These are phyloP conservation scores for Ajuga chamaepitys DNA, from an alignment of 257 asterid species.

Conservation along the genomic window DNA sequence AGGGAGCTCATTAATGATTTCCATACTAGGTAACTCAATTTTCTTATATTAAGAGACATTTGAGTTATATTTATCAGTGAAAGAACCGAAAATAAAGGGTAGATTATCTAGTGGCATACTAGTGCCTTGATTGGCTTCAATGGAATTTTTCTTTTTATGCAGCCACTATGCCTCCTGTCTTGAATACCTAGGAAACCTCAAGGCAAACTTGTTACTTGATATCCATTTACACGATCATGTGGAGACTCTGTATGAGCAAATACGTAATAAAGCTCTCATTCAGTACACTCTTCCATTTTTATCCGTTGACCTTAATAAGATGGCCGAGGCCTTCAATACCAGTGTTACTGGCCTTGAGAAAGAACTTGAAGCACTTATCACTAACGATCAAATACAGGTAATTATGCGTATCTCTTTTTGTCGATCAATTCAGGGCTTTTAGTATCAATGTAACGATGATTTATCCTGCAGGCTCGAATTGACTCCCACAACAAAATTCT, in stretches of 20 bases:
- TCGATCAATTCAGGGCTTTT: not conserved
- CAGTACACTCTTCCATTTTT: conserved; percentile 93
- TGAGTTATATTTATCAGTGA: no score
- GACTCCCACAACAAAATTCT: conserved; percentile 93
- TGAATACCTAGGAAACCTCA: conserved; percentile 81
- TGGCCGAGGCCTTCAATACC: conserved; percentile 95
- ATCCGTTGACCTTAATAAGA: conserved; percentile 85
- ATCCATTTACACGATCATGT: conserved; percentile 93
- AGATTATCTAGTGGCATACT: not conserved
- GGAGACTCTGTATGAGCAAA: conserved; percentile 76
- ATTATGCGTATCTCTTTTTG: not conserved
- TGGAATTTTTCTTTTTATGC: conserved; percentile 23
- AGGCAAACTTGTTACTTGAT: conserved; percentile 78
- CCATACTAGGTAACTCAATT: conserved; percentile 65
- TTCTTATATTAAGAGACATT: not conserved
- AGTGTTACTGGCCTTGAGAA: conserved; percentile 69
- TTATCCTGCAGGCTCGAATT: conserved; percentile 72
- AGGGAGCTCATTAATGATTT: conserved; percentile 94
- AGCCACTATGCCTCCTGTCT: conserved; percentile 94
- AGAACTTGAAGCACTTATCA: conserved; percentile 87
- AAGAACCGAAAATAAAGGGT: not conserved
- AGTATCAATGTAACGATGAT: not conserved
- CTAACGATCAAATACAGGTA: conserved; percentile 91
- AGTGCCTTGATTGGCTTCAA: not conserved
- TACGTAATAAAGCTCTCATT: conserved; percentile 94